Evolutionary conservation across 192 early-diverging fungal species (phyloP).

Genomic region (Mortierella claussenii): DNA sequence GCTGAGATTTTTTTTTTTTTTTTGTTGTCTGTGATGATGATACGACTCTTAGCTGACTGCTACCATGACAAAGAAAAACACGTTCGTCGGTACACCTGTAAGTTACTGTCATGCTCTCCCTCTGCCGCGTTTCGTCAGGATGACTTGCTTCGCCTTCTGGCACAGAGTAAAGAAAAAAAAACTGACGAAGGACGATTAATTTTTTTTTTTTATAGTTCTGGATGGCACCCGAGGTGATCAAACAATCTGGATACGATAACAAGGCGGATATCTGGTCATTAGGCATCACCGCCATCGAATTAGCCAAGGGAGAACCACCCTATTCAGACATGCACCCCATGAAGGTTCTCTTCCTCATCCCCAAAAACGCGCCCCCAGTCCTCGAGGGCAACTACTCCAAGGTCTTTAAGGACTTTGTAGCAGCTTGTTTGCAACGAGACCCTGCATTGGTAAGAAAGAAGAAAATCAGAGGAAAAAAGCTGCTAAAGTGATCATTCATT

Average conservation of each 20-base stretch:
- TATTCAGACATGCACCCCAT: slow-evolving; percentile 94
- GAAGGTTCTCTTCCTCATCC: slow-evolving; percentile 95
- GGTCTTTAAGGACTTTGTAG: slow-evolving; percentile 91
- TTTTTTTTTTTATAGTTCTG: slow-evolving; percentile 68
- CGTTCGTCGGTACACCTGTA: slow-evolving; percentile 97
- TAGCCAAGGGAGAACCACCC: slow-evolving; percentile 93
- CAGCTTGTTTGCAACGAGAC: slow-evolving; percentile 88
- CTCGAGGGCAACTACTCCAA: slow-evolving; percentile 82
- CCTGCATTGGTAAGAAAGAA: slow-evolving; percentile 74
- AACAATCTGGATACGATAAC: slow-evolving; percentile 92
- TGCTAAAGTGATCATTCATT: too few relatives aligned
- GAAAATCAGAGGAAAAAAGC: too few relatives aligned
- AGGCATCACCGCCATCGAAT: slow-evolving; percentile 96
- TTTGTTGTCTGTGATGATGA: too few relatives aligned
- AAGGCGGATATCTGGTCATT: slow-evolving; percentile 99
- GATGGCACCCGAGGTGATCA: slow-evolving; percentile 97
- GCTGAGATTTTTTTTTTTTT: neutral
- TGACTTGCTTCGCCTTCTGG: too few relatives aligned
- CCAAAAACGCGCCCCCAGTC: slow-evolving; percentile 87
- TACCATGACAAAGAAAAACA: slow-evolving; percentile 93
- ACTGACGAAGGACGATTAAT: too few relatives aligned
- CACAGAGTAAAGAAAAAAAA: too few relatives aligned
- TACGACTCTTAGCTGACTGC: slow-evolving; percentile 84
- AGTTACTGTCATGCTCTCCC: slow-evolving; percentile 4
- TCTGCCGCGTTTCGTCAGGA: too few relatives aligned